These are phyloP conservation scores for Ustilago loliicola DNA, from an alignment of 1,284 basidiomycete species.

Conservation along the genomic window DNA sequence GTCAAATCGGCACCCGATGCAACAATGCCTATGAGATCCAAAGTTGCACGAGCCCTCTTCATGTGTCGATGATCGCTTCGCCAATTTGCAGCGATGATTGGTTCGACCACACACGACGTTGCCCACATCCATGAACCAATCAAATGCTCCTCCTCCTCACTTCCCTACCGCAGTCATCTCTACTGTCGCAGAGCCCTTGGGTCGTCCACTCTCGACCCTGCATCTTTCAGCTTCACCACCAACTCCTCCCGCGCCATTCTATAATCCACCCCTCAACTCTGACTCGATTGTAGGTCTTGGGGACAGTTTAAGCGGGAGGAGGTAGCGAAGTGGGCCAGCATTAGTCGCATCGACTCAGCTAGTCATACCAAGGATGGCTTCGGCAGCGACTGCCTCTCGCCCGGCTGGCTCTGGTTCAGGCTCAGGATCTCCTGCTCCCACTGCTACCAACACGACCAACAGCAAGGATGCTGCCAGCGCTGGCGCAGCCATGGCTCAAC, in stretches of 20 bases:
- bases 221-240: constrained; percentile 13
- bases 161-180: background rate
- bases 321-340: background rate
- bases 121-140: constrained; percentile 8
- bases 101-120: constrained; percentile 8
- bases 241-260: background rate
- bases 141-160: constrained; percentile 5
- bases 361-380: constrained; percentile 23
- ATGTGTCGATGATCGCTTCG: constrained; percentile 2
- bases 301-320: constrained; percentile 24
- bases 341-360: background rate
- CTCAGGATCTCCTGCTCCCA: constrained; percentile 1
- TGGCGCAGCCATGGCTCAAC: constrained; percentile 15
- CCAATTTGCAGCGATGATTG: constrained; percentile 11
- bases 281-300: background rate
- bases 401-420: constrained; percentile 21
- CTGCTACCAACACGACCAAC: background rate
- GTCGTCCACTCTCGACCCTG: background rate
- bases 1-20: constrained; percentile 6
- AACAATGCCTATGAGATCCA: background rate
- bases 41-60: constrained; percentile 25
- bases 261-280: background rate
- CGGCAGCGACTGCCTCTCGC: constrained; percentile 30
- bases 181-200: constrained; percentile 4
- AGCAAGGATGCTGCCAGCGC: constrained; percentile 7